Base-by-base conservation (phyloP, 73 alveolate species). In the Paraurostyla sp. region DNA sequence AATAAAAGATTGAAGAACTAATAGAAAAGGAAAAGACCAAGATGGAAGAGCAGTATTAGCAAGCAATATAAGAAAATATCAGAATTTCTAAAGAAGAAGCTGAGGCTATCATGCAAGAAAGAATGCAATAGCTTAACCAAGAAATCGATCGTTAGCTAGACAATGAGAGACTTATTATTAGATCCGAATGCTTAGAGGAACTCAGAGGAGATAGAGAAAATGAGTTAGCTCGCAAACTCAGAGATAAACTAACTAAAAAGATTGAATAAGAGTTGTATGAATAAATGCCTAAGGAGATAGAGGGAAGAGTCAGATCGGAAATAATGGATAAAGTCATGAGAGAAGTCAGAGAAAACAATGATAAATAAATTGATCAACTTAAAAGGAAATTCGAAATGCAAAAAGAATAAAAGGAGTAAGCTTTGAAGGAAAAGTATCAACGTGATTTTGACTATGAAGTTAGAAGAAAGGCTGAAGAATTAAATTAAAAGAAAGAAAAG, bases 381-480 rank as follows among this genome's bases (percentile, higher is more conserved):
- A 73, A 73, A 38, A 73, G 86, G 30, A 73, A 73, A 50, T 1
- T 45, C 7, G 71, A 73, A 16, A 40, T 45, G 65, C 29, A 73
- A 43, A 48, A 56, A 49, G 68, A 73, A 3, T 68, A 73, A 25
- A 73, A 73, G 33, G 86, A 73, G 18, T 13, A 73, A 25, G 6
- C 32, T 50, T 32, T 73, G 65, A 73, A 73, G 27, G 9, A 46
- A 45, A 16, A 43, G 46, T 23, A 43, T n/a, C 7, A 46, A 27
- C 42, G 71, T 32, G 86, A 73, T 49, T 73, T 73, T 45, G 86
- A 73, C 38, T 73, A 25, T 49, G 86, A 73, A 27, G 86, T 73
- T 3, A 45, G 71, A 23, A 40, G 40, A 35, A 49, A 48, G 51
- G 86, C 86, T 9, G 86, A 73, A 15, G 65, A 73, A 15, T 43